Evolutionary conservation across 352 stramenopile genomes (phyloP), one percentile per base, ranked within the genome.

Genomic region (Thalassiosira mediterranea): DNA sequence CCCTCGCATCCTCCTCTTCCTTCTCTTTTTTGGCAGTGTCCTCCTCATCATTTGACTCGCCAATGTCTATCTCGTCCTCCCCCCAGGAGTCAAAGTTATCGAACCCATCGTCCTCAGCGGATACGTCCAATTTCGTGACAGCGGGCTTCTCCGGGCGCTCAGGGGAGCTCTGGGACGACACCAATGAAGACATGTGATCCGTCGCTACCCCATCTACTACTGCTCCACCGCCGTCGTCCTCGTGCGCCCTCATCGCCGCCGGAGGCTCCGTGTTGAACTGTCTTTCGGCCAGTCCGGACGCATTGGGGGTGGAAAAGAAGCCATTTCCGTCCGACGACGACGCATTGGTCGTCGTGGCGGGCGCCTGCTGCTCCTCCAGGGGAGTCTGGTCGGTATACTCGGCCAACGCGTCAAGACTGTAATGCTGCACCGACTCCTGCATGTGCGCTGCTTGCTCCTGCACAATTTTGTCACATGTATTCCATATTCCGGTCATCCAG

Each of bases 361-460:
- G 7, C 34, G 34, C 34, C 34, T 7, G 7, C 34, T 7, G 34
- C 34, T 7, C 13, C 34, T 7, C 7, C 7, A 13, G 34, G 34
- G 34, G 34, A 13, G 32, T 23, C 26, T 42, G 7, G 28, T 52
- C 47, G 37, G 10, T 37, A 11, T 26, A 42, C 26, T 84, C 34
- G 34, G 34, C 65, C 76, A 84, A 70, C 32, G 59, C 58, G 60
- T 84, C 76, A 5, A 84, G 52, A 10, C 57, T 71, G 17, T 19
- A 31, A 23, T 23, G 40, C 53, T 49, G 38, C 53, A 28, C 25
- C 56, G 49, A 23, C 56, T 7, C 31, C 34, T 66, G 34, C 4
- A 54, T 51, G 7, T 34, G 5, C 0, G 65, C 60, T 47, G 77
- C 77, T 75, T 85, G 77, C 44, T 88, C 79, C 54, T 88, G 72